Percentiles rank a stretch among this genome's conserved stretches.
Evolutionary conservation across 2,329 filamentous ascomycete species (phyloP).

Genomic region (Macroventuria anomochaeta): DNA sequence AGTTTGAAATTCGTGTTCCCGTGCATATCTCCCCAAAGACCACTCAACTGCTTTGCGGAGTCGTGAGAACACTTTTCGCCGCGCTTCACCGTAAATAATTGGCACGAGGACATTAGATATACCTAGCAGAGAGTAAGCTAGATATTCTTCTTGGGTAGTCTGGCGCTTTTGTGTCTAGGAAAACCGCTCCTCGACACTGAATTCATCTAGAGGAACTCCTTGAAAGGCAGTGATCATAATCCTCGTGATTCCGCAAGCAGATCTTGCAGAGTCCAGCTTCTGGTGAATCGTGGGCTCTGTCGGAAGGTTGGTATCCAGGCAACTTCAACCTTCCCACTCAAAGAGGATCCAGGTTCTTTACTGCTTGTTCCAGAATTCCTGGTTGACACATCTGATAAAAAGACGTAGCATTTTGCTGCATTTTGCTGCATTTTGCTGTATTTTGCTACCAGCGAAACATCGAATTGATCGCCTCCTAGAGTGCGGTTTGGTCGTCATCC

Average conservation of each 20-base stretch:
- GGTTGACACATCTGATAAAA: conserved; percentile 24
- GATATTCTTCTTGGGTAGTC: background rate
- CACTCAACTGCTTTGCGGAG: background rate
- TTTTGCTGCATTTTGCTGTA: no score
- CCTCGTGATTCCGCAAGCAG: background rate
- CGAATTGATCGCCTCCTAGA: no score
- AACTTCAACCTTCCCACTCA: background rate
- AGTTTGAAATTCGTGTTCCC: background rate
- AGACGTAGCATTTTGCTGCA: conserved; percentile 29
- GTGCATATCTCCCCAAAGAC: background rate
- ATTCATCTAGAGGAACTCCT: background rate
- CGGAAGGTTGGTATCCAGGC: background rate
- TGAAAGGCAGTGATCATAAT: background rate
- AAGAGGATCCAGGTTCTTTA: no score
- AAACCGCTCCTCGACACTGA: background rate
- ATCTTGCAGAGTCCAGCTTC: conserved; percentile 2
- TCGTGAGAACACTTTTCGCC: background rate
- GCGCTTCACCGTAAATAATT: background rate
- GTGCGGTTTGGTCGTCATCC: no score
- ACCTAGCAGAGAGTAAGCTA: background rate
- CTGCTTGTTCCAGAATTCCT: no score
- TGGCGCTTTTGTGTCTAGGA: background rate
- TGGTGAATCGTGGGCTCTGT: conserved; percentile 1
- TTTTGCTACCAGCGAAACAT: conserved; percentile 36
- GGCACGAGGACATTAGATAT: background rate